Evolutionary conservation across 164 flowering plant genomes (phyloP).

Genomic region (Nymphaea colorata): DNA sequence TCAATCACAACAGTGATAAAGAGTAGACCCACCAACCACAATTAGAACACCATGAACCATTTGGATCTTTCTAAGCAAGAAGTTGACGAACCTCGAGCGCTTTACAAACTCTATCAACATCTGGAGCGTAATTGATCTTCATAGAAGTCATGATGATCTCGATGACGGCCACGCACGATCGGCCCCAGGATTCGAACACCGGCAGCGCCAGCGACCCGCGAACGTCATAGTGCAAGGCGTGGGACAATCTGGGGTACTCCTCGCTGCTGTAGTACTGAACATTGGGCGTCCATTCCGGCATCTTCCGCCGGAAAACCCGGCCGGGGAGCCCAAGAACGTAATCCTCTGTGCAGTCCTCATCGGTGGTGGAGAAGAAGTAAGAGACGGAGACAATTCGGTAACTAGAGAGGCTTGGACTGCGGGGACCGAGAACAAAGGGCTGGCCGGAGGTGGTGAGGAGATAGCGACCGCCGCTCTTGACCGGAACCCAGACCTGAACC

Average conservation of each 20-base stretch:
- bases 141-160: constrained; percentile 89
- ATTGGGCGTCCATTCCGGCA: constrained; percentile 98
- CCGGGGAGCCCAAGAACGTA: constrained; percentile 85
- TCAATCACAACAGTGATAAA: too few species aligned
- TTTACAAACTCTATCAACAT: constrained; percentile 96
- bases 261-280: constrained; percentile 81
- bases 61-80: too few species aligned
- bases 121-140: constrained; percentile 85
- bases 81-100: constrained; percentile 74
- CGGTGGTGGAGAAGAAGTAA: constrained; percentile 74
- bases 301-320: constrained; percentile 71
- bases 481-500: constrained; percentile 98
- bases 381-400: constrained; percentile 71
- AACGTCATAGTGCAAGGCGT: constrained; percentile 74
- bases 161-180: constrained; percentile 84
- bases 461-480: constrained; percentile 45
- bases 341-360: constrained; percentile 16
- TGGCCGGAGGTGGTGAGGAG: constrained; percentile 93
- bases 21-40: too few species aligned
- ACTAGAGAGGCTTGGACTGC: constrained; percentile 63
- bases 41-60: too few species aligned
- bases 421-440: constrained; percentile 83
- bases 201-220: constrained; percentile 90
- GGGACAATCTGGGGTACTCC: constrained; percentile 66
- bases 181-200: constrained; percentile 82